Evolutionary conservation across 345 rosid species (phyloP).

Genomic region (Gossypium ekmanianum): DNA sequence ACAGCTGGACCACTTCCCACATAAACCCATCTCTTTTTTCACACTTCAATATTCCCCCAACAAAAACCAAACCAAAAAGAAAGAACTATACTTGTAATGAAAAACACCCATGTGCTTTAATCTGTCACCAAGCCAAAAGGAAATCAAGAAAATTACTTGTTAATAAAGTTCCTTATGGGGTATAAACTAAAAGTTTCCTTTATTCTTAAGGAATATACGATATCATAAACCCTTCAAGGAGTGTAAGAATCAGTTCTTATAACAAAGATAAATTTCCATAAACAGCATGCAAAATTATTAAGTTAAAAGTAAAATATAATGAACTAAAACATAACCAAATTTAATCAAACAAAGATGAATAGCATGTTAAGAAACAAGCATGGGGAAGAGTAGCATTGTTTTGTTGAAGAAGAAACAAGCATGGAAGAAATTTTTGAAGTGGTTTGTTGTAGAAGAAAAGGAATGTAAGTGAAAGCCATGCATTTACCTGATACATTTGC

Average conservation of each 20-base stretch:
- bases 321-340: neutral
- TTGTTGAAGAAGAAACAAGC: neutral
- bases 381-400: too few relatives aligned
- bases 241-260: neutral
- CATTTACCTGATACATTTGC: conserved; percentile 56
- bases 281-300: neutral
- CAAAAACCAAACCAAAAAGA: conserved; percentile 7
- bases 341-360: neutral
- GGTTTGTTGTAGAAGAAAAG: neutral
- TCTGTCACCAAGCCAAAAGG: conserved; percentile 16
- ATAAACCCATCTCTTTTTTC: conserved; percentile 4
- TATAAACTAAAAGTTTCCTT: conserved; percentile 1
- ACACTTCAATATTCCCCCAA: neutral
- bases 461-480: conserved; percentile 8
- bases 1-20: conserved; percentile 39
- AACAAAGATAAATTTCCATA: neutral
- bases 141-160: neutral
- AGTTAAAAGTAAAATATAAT: too few relatives aligned
- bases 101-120: conserved; percentile 24
- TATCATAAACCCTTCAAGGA: neutral
- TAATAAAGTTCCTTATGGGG: conserved; percentile 1
- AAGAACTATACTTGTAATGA: conserved; percentile 1
- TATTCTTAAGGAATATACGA: neutral
- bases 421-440: neutral
- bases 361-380: neutral